Conservation (phyloP, 2,329 filamentous ascomycete species). For the Xylariaceae sp. region DNA sequence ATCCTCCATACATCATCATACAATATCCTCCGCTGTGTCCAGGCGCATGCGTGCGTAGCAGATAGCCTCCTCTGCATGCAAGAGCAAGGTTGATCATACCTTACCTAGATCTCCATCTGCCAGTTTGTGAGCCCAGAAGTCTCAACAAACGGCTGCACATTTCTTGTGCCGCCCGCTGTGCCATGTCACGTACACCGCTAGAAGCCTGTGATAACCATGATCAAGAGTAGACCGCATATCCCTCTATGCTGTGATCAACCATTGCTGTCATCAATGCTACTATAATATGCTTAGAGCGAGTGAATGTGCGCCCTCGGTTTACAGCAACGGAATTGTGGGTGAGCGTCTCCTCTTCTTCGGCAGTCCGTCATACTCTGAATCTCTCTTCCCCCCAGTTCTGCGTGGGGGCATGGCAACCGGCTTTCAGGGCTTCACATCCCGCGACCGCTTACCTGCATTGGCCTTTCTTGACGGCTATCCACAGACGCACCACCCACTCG, state of each 20-base stretch:
- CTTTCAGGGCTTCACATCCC: slow-evolving; percentile 25
- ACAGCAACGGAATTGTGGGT: too few relatives aligned
- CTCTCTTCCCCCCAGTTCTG: too few relatives aligned
- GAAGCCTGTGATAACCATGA: slow-evolving; percentile 17
- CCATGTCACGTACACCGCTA: slow-evolving; percentile 18
- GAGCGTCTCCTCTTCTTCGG: slow-evolving; percentile 2
- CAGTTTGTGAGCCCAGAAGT: slow-evolving; percentile 18
- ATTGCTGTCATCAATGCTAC: too few relatives aligned
- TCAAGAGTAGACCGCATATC: too few relatives aligned
- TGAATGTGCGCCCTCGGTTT: too few relatives aligned
- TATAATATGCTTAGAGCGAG: too few relatives aligned
- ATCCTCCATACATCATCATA: background rate
- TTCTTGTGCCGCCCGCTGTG: slow-evolving; percentile 18
- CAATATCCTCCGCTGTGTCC: background rate
- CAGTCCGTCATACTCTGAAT: slow-evolving; percentile 2
- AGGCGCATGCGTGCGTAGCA: slow-evolving; percentile 10
- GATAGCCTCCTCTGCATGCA: slow-evolving; percentile 13
- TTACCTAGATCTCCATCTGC: slow-evolving; percentile 10
- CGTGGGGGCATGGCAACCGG: slow-evolving; percentile 25
- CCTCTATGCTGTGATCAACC: too few relatives aligned
- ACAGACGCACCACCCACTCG: slow-evolving; percentile 23
- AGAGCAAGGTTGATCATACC: slow-evolving; percentile 4
- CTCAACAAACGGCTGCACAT: slow-evolving; percentile 27
- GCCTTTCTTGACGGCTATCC: slow-evolving; percentile 12
- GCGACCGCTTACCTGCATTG: slow-evolving; percentile 29